phyloP scores from a whole-genome alignment of 805 yeast genomes.

The Saccharomycopsis javanensis region DNA sequence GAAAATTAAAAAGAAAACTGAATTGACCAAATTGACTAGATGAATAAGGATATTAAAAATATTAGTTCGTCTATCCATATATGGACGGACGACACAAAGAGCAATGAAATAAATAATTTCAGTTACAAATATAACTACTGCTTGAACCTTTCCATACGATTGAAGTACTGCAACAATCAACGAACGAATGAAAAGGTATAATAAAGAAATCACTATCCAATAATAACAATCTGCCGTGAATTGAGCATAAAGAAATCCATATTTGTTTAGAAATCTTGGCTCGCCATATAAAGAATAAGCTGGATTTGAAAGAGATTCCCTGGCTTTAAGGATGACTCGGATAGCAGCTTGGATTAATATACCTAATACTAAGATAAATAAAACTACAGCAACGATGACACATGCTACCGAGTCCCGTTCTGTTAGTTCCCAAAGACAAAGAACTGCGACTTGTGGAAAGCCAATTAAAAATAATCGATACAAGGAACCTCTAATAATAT shows the following conservation, averaged over 20 bases:
- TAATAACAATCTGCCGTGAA: slow-evolving; percentile 81
- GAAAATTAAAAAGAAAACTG: slow-evolving; percentile 82
- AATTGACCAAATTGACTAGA: slow-evolving; percentile 68
- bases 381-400: slow-evolving; percentile 66
- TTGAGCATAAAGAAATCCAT: slow-evolving; percentile 89
- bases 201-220: slow-evolving; percentile 59
- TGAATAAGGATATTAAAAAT: slow-evolving; percentile 84
- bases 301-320: slow-evolving; percentile 73
- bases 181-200: slow-evolving; percentile 63
- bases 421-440: slow-evolving; percentile 86
- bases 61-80: slow-evolving; percentile 90
- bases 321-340: slow-evolving; percentile 67
- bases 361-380: slow-evolving; percentile 47
- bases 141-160: slow-evolving; percentile 68
- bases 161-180: slow-evolving; percentile 84
- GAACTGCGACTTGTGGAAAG: slow-evolving; percentile 74
- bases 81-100: slow-evolving; percentile 71
- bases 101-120: slow-evolving; percentile 63
- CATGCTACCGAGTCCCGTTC: slow-evolving; percentile 76
- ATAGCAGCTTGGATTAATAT: slow-evolving; percentile 63
- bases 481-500: slow-evolving; percentile 79
- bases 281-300: slow-evolving; percentile 89
- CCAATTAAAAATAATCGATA: slow-evolving; percentile 77
- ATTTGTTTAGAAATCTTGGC: slow-evolving; percentile 65
- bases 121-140: slow-evolving; percentile 62